Evolutionary conservation across 768 basidiomycete genomes (phyloP).

Genomic region (Ramaria rubella): DNA sequence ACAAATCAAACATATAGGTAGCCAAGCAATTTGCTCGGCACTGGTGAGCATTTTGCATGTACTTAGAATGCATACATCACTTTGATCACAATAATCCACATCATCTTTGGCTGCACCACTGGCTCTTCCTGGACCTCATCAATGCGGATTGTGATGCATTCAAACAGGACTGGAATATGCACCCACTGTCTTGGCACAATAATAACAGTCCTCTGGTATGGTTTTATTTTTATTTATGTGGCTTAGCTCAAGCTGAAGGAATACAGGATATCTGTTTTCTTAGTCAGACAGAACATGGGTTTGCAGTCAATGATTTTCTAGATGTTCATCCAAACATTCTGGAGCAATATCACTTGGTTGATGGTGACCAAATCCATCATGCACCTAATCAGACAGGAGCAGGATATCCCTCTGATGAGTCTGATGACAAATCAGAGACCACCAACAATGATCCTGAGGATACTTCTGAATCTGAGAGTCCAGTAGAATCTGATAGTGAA

Average conservation of each 20-base stretch:
- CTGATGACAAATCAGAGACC: neutral
- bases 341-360: conserved; percentile 13
- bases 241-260: neutral
- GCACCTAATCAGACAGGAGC: conserved; percentile 10
- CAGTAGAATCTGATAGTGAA: neutral
- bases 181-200: conserved; percentile 12
- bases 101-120: conserved; percentile 17
- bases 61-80: neutral
- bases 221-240: neutral
- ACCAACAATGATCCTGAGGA: no score
- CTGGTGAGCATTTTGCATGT: conserved; percentile 4
- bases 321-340: conserved; percentile 14
- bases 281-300: conserved; percentile 15
- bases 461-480: neutral
- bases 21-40: conserved; percentile 14
- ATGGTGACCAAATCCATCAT: neutral
- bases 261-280: conserved; percentile 17
- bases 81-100: neutral
- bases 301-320: conserved; percentile 14
- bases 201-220: neutral
- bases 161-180: conserved; percentile 18
- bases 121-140: conserved; percentile 14
- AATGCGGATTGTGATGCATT: conserved; percentile 15
- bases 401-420: conserved; percentile 12
- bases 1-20: neutral